A percentile compares a stretch with the other conserved stretches of the same genome.
phyloP scores from a whole-genome alignment of 2,329 filamentous ascomycete genomes.

The Pseudogymnoascus sp. region DNA sequence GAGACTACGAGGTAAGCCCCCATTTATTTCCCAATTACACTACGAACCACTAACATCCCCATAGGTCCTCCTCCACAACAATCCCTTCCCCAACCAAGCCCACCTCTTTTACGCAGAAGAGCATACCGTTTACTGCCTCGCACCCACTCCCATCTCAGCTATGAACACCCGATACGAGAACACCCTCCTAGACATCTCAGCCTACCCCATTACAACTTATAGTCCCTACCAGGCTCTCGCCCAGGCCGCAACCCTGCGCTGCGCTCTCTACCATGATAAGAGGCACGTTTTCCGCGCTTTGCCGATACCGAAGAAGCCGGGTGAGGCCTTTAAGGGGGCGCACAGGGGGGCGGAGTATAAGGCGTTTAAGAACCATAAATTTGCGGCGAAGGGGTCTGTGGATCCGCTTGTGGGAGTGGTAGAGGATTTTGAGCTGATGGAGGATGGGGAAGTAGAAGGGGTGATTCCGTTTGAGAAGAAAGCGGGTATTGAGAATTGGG shows the following conservation, averaged over 20 bases:
- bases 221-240: constrained; percentile 14
- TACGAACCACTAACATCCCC: background rate
- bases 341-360: background rate
- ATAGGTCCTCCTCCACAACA: background rate
- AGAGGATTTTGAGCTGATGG: background rate
- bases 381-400: background rate
- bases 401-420: background rate
- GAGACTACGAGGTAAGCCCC: constrained; percentile 21
- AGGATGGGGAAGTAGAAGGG: background rate
- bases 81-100: background rate
- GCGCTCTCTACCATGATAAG: constrained; percentile 12
- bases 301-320: constrained; percentile 11
- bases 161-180: constrained; percentile 22
- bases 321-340: background rate
- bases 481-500: background rate
- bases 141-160: constrained; percentile 17
- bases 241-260: constrained; percentile 17
- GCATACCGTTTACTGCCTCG: constrained; percentile 16
- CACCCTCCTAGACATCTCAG: constrained; percentile 21
- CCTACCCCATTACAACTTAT: background rate
- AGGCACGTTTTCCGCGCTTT: constrained; percentile 11
- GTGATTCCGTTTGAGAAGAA: background rate
- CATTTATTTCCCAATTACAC: background rate
- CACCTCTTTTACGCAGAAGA: constrained; percentile 25
- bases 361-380: background rate